A percentile compares a stretch with the other conserved stretches of the same genome.
Evolutionary conservation across 345 rosid genomes (phyloP).

Genomic region (thale cress (Arabidopsis thaliana)): DNA sequence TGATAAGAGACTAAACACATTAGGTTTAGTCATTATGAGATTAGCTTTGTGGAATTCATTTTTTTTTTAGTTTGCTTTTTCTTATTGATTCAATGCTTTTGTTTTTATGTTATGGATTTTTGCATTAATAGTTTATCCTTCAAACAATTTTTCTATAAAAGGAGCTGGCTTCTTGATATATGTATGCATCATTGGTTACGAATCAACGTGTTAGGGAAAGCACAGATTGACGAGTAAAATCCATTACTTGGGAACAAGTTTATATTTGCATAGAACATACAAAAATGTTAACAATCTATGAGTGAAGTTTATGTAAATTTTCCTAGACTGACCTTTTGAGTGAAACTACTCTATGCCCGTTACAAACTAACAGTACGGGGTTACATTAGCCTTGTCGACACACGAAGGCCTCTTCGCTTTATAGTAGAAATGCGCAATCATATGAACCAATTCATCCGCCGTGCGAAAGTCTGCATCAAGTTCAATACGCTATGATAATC

Average conservation of each 20-base stretch:
- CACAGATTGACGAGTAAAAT: background rate
- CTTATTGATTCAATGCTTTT: background rate
- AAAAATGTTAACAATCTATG: slow-evolving; percentile 2
- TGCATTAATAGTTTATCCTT: background rate
- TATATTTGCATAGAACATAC: background rate
- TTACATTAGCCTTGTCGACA: slow-evolving; percentile 52
- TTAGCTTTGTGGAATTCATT: too few relatives aligned
- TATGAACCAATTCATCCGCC: slow-evolving; percentile 79
- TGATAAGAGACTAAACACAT: background rate
- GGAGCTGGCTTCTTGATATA: background rate
- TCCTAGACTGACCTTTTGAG: slow-evolving; percentile 22
- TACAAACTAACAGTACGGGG: slow-evolving; percentile 44
- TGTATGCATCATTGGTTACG: background rate
- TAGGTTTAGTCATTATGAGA: too few relatives aligned
- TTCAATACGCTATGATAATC: slow-evolving; percentile 1
- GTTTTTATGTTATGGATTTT: background rate
- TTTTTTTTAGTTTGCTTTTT: background rate
- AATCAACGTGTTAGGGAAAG: background rate
- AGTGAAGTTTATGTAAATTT: background rate
- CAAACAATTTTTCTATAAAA: background rate
- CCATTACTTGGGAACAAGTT: background rate
- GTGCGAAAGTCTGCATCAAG: slow-evolving; percentile 67
- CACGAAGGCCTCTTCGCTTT: slow-evolving; percentile 92
- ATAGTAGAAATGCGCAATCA: slow-evolving; percentile 91
- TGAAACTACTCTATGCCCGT: background rate